A percentile compares a stretch with the other conserved stretches of the same genome.
Conservation (phyloP, 2,329 filamentous ascomycete genomes). For the Macrophomina pseudophaseolina region DNA sequence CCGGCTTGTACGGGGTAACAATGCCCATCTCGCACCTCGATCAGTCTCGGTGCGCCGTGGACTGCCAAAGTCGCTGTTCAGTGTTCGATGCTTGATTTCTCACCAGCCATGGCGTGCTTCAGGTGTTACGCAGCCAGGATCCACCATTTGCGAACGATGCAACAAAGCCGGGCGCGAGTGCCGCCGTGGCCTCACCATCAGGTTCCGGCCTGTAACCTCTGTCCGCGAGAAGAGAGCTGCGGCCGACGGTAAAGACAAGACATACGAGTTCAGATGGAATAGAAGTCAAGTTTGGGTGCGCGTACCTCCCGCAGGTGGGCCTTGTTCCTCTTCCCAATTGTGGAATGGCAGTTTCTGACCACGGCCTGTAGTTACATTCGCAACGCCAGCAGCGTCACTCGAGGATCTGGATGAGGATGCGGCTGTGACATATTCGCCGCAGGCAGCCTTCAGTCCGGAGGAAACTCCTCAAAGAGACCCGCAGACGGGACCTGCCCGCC, state of each 20-base stretch:
- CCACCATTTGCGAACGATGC: conserved; percentile 9
- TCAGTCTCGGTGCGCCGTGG: too few relatives aligned
- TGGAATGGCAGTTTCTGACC: background rate
- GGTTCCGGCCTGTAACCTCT: conserved; percentile 21
- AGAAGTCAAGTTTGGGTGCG: conserved; percentile 16
- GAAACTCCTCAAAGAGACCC: background rate
- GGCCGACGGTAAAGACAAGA: background rate
- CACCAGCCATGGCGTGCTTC: background rate
- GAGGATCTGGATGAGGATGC: conserved; percentile 20
- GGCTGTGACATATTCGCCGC: background rate
- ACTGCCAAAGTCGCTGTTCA: too few relatives aligned
- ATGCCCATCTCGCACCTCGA: too few relatives aligned
- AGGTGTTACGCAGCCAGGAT: conserved; percentile 11
- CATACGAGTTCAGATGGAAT: conserved; percentile 6
- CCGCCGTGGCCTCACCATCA: conserved; percentile 19
- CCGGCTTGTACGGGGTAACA: too few relatives aligned
- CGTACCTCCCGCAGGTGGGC: conserved; percentile 5
- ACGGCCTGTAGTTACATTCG: conserved; percentile 12
- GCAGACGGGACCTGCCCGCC: background rate
- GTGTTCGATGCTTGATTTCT: background rate
- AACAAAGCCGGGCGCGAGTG: conserved; percentile 18
- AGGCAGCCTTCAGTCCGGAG: background rate
- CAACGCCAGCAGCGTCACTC: conserved; percentile 1
- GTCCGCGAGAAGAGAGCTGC: conserved; percentile 22
- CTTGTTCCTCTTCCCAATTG: background rate